Evolutionary conservation across 805 yeast species (phyloP).

Genomic region (Saccharomyces paradoxus): DNA sequence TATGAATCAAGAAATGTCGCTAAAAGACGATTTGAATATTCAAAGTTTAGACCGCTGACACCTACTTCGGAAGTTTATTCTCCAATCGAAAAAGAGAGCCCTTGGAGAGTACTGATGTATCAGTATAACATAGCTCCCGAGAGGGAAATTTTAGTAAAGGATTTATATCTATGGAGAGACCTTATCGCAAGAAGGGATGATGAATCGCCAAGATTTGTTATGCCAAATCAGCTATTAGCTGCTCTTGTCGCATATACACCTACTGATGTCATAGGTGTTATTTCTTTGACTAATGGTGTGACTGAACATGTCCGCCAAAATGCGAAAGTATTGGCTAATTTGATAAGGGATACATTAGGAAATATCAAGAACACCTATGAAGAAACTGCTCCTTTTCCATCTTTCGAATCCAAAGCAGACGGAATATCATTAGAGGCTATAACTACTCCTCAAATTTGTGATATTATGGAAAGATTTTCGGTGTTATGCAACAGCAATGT

Average conservation of each 20-base stretch:
- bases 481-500: not conserved
- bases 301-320: slow-evolving; percentile 51
- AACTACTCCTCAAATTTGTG: slow-evolving; percentile 11
- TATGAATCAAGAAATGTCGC: slow-evolving; percentile 75
- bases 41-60: slow-evolving; percentile 46
- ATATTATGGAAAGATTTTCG: not conserved
- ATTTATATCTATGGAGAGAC: slow-evolving; percentile 80
- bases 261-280: slow-evolving; percentile 46
- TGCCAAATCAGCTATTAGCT: slow-evolving; percentile 73
- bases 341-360: slow-evolving; percentile 40
- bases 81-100: slow-evolving; percentile 48
- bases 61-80: slow-evolving; percentile 35
- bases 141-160: slow-evolving; percentile 48
- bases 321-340: slow-evolving; percentile 49
- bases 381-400: not conserved
- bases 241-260: slow-evolving; percentile 55
- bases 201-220: slow-evolving; percentile 74
- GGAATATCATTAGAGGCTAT: slow-evolving; percentile 2
- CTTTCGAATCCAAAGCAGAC: not conserved
- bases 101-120: slow-evolving; percentile 55
- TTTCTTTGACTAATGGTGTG: slow-evolving; percentile 38
- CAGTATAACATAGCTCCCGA: slow-evolving; percentile 57
- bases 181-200: slow-evolving; percentile 61
- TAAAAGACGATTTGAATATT: slow-evolving; percentile 69
- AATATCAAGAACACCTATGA: slow-evolving; percentile 8